Evolutionary conservation across 1,284 basidiomycete genomes (phyloP).

Genomic region (Butyriboletus appendiculatus): DNA sequence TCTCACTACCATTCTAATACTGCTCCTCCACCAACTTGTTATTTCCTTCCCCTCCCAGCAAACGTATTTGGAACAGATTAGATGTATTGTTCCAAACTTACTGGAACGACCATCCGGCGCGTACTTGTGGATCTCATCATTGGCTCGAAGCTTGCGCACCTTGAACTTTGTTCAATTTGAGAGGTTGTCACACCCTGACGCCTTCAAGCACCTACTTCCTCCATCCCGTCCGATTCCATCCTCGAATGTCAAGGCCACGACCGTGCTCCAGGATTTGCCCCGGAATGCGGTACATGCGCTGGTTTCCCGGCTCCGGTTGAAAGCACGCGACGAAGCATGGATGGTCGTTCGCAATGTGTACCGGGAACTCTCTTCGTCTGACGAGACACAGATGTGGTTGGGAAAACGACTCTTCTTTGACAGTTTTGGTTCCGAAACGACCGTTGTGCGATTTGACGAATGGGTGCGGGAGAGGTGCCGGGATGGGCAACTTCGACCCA

Average conservation of each 20-base stretch:
- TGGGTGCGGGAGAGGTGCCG: conserved; percentile 51
- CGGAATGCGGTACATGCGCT: conserved; percentile 45
- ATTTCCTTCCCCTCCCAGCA: conserved; percentile 60
- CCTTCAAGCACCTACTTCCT: conserved; percentile 26
- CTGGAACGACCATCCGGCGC: conserved; percentile 38
- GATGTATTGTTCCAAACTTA: conserved; percentile 40
- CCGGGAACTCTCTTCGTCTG: conserved; percentile 53
- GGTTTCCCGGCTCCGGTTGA: conserved; percentile 48
- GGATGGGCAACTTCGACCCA: conserved; percentile 50
- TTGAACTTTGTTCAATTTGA: conserved; percentile 55
- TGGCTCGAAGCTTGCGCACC: conserved; percentile 49
- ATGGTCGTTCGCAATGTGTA: conserved; percentile 61
- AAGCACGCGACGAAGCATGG: conserved; percentile 58
- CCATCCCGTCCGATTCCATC: conserved; percentile 2
- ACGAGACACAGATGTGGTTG: conserved; percentile 53
- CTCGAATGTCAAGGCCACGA: not conserved
- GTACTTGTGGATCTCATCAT: conserved; percentile 47
- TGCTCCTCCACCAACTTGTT: conserved; percentile 57
- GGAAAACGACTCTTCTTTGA: conserved; percentile 42
- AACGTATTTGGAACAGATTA: conserved; percentile 49
- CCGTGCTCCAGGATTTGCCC: conserved; percentile 31
- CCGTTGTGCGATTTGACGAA: conserved; percentile 27
- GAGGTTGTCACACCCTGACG: conserved; percentile 39
- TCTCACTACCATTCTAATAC: conserved; percentile 42
- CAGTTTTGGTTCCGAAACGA: conserved; percentile 37